Percentiles rank a stretch among this genome's conserved stretches.
Evolutionary conservation across 345 rosid species (phyloP).

Genomic region (Toxicodendron radicans): DNA sequence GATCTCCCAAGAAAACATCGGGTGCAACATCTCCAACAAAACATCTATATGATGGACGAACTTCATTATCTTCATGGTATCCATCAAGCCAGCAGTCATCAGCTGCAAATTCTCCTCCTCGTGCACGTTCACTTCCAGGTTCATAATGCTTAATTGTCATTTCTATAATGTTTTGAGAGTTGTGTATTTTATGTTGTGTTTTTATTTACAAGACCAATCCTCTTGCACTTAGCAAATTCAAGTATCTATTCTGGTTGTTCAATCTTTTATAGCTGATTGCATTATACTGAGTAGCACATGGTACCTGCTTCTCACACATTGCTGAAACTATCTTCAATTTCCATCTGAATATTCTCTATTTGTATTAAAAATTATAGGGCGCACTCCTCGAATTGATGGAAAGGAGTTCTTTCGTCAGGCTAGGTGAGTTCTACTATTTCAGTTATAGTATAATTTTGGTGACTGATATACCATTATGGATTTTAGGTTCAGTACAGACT

Average conservation of each 20-base stretch:
- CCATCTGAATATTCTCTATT: conserved; percentile 10
- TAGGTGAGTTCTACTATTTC: conserved; percentile 44
- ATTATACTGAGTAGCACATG: neutral
- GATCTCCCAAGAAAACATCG: conserved; percentile 66
- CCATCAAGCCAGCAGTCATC: conserved; percentile 92
- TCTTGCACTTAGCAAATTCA: neutral
- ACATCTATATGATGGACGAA: conserved; percentile 50
- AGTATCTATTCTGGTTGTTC: conserved; percentile 2
- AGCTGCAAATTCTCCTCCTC: conserved; percentile 87
- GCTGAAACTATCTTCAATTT: neutral
- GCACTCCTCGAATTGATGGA: conserved; percentile 78
- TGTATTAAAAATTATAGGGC: conserved; percentile 35
- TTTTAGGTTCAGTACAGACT: conserved; percentile 1
- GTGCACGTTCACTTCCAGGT: conserved; percentile 75
- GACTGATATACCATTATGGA: neutral
- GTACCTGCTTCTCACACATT: neutral
- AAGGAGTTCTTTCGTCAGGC: conserved; percentile 98
- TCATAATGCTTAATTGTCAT: conserved; percentile 13
- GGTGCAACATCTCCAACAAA: conserved; percentile 68
- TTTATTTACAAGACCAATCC: neutral
- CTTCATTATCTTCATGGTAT: conserved; percentile 66
- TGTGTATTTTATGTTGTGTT: neutral
- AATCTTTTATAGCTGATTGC: neutral
- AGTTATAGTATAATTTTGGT: neutral
- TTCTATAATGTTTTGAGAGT: neutral